Base-by-base conservation (phyloP, 306 rosid genomes). In the Glycine tomentella region DNA sequence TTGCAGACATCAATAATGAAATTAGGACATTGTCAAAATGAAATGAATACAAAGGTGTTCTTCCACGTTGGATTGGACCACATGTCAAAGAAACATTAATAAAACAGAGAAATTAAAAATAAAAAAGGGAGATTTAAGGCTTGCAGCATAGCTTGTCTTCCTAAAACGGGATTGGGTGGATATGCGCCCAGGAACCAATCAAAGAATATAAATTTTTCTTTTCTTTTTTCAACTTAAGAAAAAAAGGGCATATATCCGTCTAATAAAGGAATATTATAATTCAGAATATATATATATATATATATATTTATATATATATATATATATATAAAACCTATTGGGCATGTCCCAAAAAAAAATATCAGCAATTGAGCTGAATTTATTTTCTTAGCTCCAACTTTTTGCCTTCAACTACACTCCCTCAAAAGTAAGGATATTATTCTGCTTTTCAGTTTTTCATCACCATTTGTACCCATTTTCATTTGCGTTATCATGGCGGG, bases 1-100 rank as follows among this genome's bases (percentile, higher is more conserved):
- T 84, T 77, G 52, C 58, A 74, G 49, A 81, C 83, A 81, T 73
- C 86, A 61, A 45, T 77, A 80, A 69, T 74, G 64, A 65, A 69
- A 53, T 68, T 82, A 79, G 31, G 56, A 53, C 3, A 6, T 17
- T 40, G 14, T 76, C 79, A 87, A 85, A 85, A 53, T 10, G 9
- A 63, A 69, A 71, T 65, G 38, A 72, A 17, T 8, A 34, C 7
- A 44, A 63, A 20, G 10, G 3, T 1, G 4, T 34, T 45, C 40
- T n/a, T 34, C 51, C 45, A 11, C 31, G 62, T 49, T 45, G 84
- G 79, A 61, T 11, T 65, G 88, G 76, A 72, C 73, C 64, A 61
- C 76, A 25, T 72, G 45, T 72, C 55, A 59, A 33, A 31, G 0
- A 59, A 44, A 20, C 25, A 40, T 42, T 38, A 53, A 13, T 66